These are phyloP conservation scores for Sechiopsis laciniata DNA, from an alignment of 306 rosid genomes.

Conservation along the genomic window DNA sequence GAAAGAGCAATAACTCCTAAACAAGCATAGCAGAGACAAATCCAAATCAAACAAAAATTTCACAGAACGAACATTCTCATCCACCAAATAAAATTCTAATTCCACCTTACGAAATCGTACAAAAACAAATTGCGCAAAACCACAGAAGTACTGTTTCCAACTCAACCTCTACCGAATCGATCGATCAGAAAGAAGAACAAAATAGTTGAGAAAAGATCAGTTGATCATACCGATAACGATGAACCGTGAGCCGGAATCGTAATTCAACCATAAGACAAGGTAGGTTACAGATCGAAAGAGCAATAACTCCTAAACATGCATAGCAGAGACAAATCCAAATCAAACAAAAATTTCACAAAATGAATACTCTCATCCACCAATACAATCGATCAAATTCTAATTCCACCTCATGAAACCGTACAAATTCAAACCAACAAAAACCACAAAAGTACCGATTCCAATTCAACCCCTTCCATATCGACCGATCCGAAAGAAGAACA, in stretches of 20 bases:
- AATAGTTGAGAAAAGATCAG: not conserved
- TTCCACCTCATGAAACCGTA: not conserved
- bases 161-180: not conserved
- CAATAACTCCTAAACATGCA: not conserved
- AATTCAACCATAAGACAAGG: not conserved
- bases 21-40: not conserved
- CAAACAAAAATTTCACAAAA: not conserved
- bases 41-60: not conserved
- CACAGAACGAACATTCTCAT: not conserved
- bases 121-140: not conserved
- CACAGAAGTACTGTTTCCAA: not conserved
- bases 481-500: not conserved
- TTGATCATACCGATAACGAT: constrained; percentile 11
- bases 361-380: no score
- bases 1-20: not conserved
- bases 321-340: not conserved
- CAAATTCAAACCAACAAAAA: not conserved
- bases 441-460: not conserved
- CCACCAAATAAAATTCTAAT: not conserved
- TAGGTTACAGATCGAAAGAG: not conserved
- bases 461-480: not conserved
- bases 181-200: not conserved
- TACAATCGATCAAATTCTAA: not conserved
- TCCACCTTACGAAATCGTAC: not conserved
- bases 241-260: no score